A percentile compares a stretch with the other conserved stretches of the same genome.
Evolutionary conservation across 208 protist genomes (phyloP).

Genomic region (Tritrichomonas foetus): DNA sequence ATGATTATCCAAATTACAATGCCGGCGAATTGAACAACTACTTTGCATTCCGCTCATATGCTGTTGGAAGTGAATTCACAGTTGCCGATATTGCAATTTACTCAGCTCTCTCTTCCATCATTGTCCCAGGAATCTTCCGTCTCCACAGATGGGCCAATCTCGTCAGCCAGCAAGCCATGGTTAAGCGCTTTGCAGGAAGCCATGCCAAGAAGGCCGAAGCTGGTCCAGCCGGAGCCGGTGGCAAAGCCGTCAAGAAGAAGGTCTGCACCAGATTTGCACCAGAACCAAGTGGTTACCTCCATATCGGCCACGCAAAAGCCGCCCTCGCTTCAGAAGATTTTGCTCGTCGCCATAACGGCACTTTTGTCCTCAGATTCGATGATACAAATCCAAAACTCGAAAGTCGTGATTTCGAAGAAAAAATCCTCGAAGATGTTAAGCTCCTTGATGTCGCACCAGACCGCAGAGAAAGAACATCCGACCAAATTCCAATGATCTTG

Average conservation of each 20-base stretch:
- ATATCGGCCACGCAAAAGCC: slow-evolving; percentile 88
- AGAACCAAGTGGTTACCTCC: slow-evolving; percentile 40
- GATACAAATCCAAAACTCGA: slow-evolving; percentile 99
- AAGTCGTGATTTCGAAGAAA: slow-evolving; percentile 84
- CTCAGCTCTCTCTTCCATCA: background rate
- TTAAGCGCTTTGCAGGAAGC: background rate
- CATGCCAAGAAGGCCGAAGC: background rate
- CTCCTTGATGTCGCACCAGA: slow-evolving; percentile 77
- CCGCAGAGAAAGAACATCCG: slow-evolving; percentile 82
- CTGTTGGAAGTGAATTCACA: slow-evolving; percentile 10
- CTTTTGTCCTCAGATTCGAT: slow-evolving; percentile 96
- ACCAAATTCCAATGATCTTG: slow-evolving; percentile 88
- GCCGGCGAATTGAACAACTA: background rate
- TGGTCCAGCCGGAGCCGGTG: background rate
- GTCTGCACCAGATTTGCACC: slow-evolving; percentile 36
- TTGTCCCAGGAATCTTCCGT: background rate
- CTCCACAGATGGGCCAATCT: background rate
- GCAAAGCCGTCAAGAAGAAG: background rate
- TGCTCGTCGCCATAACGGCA: slow-evolving; percentile 83
- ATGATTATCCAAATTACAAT: background rate
- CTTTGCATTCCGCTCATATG: background rate
- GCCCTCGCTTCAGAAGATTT: slow-evolving; percentile 93
- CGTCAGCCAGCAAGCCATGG: background rate
- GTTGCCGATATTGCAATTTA: slow-evolving; percentile 24
- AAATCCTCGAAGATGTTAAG: slow-evolving; percentile 84